Evolutionary conservation across 169 alveolate genomes (phyloP).

Genomic region (Plasmodium chabaudi): DNA sequence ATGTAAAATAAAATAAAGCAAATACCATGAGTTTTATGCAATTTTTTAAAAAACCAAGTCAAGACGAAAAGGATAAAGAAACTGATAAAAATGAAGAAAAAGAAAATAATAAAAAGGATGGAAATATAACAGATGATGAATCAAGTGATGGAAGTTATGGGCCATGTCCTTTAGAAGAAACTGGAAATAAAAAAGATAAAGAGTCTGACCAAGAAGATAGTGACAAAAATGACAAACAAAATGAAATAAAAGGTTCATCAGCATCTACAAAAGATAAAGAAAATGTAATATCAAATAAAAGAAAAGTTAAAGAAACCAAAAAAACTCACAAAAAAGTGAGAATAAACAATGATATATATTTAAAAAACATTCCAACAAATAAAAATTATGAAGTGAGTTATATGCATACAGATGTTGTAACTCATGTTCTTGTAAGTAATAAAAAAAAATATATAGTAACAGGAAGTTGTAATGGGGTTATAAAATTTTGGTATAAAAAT

Average conservation of each 20-base stretch:
- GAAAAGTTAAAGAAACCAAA: constrained; percentile 1
- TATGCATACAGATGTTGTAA: constrained; percentile 92
- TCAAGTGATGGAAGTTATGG: constrained; percentile 74
- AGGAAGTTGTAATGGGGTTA: constrained; percentile 95
- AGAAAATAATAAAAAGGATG: constrained; percentile 2
- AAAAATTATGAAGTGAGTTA: constrained; percentile 90
- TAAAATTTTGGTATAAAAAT: constrained; percentile 97
- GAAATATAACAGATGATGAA: constrained; percentile 24
- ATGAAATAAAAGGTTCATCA: background rate
- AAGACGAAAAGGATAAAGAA: background rate
- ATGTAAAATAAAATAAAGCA: too few species aligned
- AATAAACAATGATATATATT: constrained; percentile 83
- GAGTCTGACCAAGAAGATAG: background rate
- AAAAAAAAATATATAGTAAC: constrained; percentile 93
- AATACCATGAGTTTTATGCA: too few species aligned
- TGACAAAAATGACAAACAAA: background rate
- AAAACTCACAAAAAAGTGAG: constrained; percentile 28
- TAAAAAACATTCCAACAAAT: constrained; percentile 88
- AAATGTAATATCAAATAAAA: background rate
- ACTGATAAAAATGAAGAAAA: background rate
- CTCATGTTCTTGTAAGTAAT: constrained; percentile 89
- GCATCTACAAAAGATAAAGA: background rate
- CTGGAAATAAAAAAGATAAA: background rate
- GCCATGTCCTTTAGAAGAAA: constrained; percentile 48
- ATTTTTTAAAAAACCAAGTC: background rate